Evolutionary conservation across 768 basidiomycete species (phyloP).

Genomic region (Kwoniella mangroviensis): DNA sequence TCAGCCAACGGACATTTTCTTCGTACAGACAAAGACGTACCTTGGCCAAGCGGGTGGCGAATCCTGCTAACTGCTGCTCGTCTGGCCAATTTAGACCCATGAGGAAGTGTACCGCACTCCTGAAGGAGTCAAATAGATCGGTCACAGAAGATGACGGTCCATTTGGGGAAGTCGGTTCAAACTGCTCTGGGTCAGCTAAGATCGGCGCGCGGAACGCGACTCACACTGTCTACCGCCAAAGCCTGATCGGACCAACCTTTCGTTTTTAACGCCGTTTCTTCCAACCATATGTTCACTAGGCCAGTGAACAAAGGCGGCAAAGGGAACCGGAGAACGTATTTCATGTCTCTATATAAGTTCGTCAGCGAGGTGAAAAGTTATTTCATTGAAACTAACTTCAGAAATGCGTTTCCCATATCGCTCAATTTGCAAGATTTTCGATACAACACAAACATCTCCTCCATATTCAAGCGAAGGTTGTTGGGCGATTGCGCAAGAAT

Average conservation of each 20-base stretch:
- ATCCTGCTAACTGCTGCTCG: slow-evolving; percentile 82
- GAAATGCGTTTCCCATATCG: slow-evolving; percentile 82
- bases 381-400: slow-evolving; percentile 64
- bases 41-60: slow-evolving; percentile 86
- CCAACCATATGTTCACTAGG: slow-evolving; percentile 84
- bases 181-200: slow-evolving; percentile 32
- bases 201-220: slow-evolving; percentile 8
- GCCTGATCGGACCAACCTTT: slow-evolving; percentile 92
- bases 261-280: slow-evolving; percentile 87
- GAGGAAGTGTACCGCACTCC: slow-evolving; percentile 85
- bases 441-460: slow-evolving; percentile 87
- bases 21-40: slow-evolving; percentile 59
- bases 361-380: slow-evolving; percentile 19
- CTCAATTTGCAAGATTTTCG: slow-evolving; percentile 73
- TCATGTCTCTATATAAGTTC: neutral
- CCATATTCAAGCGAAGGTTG: slow-evolving; percentile 29
- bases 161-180: slow-evolving; percentile 72
- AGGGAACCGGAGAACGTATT: slow-evolving; percentile 64
- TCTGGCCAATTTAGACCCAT: slow-evolving; percentile 92
- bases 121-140: slow-evolving; percentile 91
- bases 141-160: slow-evolving; percentile 96
- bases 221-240: slow-evolving; percentile 79
- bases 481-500: slow-evolving; percentile 19
- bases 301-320: slow-evolving; percentile 79
- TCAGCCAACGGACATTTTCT: neutral